Percentiles rank a stretch among this genome's conserved stretches.
These are phyloP conservation scores for Prunus persica DNA, from an alignment of 306 rosid species.

Conservation along the genomic window DNA sequence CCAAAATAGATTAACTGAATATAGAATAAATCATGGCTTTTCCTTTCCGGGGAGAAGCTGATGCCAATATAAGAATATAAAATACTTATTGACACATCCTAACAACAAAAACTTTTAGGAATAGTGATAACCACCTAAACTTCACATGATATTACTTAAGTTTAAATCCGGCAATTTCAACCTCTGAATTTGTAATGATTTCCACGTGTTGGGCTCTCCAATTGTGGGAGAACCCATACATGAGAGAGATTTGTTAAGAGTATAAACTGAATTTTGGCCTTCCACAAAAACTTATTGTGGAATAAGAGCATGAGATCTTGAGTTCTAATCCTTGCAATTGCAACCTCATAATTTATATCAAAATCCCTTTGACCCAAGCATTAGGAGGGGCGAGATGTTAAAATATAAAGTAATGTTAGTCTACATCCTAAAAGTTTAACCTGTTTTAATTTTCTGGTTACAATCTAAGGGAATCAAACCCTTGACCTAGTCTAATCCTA, in stretches of 20 bases:
- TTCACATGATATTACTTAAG: neutral
- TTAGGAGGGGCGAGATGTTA: neutral
- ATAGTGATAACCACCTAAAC: conserved; percentile 5
- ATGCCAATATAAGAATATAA: neutral
- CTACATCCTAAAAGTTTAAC: neutral
- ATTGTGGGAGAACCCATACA: neutral
- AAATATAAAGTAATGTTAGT: neutral
- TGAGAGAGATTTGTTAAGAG: neutral
- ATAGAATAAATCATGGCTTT: neutral
- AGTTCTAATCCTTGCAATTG: neutral
- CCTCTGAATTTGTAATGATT: neutral
- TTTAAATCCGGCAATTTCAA: neutral
- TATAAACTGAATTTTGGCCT: neutral
- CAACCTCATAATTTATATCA: neutral
- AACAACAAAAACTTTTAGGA: neutral
- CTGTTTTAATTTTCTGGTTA: no score
- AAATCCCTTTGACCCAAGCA: neutral
- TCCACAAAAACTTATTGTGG: neutral
- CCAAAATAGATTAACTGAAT: conserved; percentile 13
- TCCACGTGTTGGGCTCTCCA: neutral
- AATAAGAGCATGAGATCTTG: neutral
- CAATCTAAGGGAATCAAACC: no score
- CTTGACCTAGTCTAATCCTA: no score
- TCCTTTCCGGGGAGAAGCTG: neutral
- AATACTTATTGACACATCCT: neutral